These are phyloP conservation scores for Schizonepeta tenuifolia DNA, from an alignment of 257 asterid species.

Conservation along the genomic window DNA sequence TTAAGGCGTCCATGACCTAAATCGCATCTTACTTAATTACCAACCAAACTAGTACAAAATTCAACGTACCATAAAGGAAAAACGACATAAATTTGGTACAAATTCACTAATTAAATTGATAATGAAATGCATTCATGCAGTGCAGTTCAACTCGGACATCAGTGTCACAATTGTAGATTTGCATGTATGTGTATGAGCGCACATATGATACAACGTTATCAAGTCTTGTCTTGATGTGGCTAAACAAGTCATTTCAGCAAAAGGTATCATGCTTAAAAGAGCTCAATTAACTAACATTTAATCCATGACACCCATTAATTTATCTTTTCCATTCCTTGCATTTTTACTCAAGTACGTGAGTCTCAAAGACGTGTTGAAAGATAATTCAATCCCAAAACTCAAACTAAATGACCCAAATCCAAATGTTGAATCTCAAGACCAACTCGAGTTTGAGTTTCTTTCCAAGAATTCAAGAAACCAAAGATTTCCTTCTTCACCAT, in stretches of 20 bases:
- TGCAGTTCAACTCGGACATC: neutral
- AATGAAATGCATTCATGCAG: neutral
- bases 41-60: no score
- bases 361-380: constrained; percentile 12
- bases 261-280: neutral
- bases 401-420: neutral
- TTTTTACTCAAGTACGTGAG: constrained; percentile 11
- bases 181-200: neutral
- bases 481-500: neutral
- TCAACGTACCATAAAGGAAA: no score
- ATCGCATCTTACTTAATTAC: no score
- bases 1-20: no score
- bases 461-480: neutral
- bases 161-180: neutral
- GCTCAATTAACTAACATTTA: neutral
- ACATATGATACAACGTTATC: constrained; percentile 6
- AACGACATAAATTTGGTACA: no score
- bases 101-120: neutral
- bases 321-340: neutral
- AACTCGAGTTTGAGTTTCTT: neutral
- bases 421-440: neutral
- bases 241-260: neutral
- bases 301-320: neutral
- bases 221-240: constrained; percentile 1
- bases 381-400: neutral